A percentile compares a stretch with the other conserved stretches of the same genome.
These are phyloP conservation scores for Solanum ahanhuiri DNA, from an alignment of 257 asterid genomes.

Conservation along the genomic window DNA sequence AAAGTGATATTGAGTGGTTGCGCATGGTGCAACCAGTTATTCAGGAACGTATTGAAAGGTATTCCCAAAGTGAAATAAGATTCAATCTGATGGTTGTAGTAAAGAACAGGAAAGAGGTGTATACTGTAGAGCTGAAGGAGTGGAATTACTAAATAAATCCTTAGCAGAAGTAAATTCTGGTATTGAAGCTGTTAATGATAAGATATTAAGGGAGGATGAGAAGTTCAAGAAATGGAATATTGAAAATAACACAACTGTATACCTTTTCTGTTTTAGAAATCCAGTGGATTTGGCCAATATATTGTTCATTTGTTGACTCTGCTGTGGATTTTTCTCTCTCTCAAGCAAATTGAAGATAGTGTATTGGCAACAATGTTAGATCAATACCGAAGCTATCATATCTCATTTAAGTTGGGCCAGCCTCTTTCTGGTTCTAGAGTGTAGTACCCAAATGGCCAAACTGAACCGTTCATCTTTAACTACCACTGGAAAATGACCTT, in stretches of 20 bases:
- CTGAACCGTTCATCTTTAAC: too few species aligned
- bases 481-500: too few species aligned
- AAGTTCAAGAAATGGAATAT: constrained; percentile 97
- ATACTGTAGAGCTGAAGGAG: constrained; percentile 78
- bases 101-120: constrained; percentile 75
- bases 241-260: constrained; percentile 82
- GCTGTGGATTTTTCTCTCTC: not conserved
- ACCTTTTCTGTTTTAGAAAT: constrained; percentile 44
- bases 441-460: too few species aligned
- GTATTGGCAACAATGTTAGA: not conserved
- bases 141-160: constrained; percentile 48
- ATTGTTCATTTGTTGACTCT: not conserved
- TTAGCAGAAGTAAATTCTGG: constrained; percentile 66
- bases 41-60: constrained; percentile 81
- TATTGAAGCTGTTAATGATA: constrained; percentile 78
- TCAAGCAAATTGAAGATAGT: not conserved
- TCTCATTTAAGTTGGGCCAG: not conserved
- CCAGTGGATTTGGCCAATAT: not conserved
- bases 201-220: constrained; percentile 91
- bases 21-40: constrained; percentile 77
- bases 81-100: constrained; percentile 78
- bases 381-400: not conserved
- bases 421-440: not conserved
- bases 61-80: constrained; percentile 76
- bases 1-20: constrained; percentile 63